phyloP scores from a whole-genome alignment of 164 flowering plant genomes.

The Piper betle region DNA sequence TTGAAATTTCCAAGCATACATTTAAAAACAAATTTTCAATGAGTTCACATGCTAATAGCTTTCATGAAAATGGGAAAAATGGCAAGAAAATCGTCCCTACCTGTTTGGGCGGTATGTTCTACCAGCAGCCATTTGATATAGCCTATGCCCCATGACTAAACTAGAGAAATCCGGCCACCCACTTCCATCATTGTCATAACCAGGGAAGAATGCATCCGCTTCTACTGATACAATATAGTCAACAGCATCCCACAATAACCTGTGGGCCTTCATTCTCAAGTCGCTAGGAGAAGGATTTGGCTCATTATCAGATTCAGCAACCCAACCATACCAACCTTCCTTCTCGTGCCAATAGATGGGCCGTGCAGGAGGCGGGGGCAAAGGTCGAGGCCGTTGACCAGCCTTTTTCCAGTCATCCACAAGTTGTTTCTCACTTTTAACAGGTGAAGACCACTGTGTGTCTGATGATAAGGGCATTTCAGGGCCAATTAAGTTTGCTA shows the following conservation, averaged over 20 bases:
- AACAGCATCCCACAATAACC: conserved; percentile 88
- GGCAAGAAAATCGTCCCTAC: conserved; percentile 20
- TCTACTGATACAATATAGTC: conserved; percentile 88
- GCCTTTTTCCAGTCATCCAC: conserved; percentile 82
- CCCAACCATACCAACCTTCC: conserved; percentile 99
- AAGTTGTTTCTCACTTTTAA: conserved; percentile 45
- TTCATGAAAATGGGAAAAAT: no score
- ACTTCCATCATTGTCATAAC: conserved; percentile 81
- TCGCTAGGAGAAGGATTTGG: conserved; percentile 70
- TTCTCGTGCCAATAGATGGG: conserved; percentile 85
- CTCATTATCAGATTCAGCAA: conserved; percentile 62
- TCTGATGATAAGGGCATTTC: conserved; percentile 48
- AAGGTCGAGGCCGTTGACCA: conserved; percentile 98
- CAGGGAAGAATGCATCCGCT: conserved; percentile 96
- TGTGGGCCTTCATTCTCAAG: conserved; percentile 68
- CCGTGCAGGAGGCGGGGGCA: conserved; percentile 96
- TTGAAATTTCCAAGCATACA: no score
- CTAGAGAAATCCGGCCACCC: conserved; percentile 86
- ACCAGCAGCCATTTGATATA: conserved; percentile 59
- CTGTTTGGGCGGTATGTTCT: conserved; percentile 97
- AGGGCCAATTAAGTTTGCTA: conserved; percentile 48
- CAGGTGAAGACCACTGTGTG: conserved; percentile 26
- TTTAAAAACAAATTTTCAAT: no score
- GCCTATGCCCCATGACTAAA: conserved; percentile 92
- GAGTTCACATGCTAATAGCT: no score